phyloP scores from a whole-genome alignment of 371 early-diverging fungal genomes.

The Umbelopsis sp. region DNA sequence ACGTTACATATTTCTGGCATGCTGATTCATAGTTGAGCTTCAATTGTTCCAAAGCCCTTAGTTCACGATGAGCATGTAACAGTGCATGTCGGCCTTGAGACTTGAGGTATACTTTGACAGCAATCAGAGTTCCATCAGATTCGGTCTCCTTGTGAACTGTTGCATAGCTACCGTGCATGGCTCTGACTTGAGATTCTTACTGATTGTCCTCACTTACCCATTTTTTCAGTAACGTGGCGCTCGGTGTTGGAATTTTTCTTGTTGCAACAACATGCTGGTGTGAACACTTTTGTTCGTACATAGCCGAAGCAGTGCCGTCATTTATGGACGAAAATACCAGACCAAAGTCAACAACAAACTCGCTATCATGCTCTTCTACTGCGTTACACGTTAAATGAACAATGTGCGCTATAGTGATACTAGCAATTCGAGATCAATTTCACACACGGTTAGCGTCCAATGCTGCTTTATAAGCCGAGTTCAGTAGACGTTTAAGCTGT shows the following conservation, averaged over 20 bases:
- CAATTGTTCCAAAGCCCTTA: constrained; percentile 35
- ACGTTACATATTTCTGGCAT: constrained; percentile 31
- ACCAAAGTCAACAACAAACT: too few relatives aligned
- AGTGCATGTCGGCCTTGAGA: constrained; percentile 36
- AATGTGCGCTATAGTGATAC: too few relatives aligned
- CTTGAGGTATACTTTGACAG: constrained; percentile 46
- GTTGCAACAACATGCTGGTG: neutral
- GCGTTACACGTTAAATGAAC: too few relatives aligned
- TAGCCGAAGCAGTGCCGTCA: neutral
- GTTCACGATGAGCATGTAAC: constrained; percentile 42
- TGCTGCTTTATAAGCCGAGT: too few relatives aligned
- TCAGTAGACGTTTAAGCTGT: too few relatives aligned
- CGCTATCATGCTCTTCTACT: too few relatives aligned
- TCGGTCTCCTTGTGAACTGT: constrained; percentile 15
- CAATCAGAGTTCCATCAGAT: constrained; percentile 23
- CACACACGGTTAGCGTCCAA: too few relatives aligned
- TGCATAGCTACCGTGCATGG: constrained; percentile 15
- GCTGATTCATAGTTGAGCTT: constrained; percentile 25
- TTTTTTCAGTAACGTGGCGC: neutral
- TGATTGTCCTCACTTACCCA: neutral
- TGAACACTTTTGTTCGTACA: neutral
- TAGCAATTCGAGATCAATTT: too few relatives aligned
- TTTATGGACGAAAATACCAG: too few relatives aligned
- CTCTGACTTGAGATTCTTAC: neutral
- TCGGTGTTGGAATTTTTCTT: constrained; percentile 9